Evolutionary conservation across 805 yeast species (phyloP).

Genomic region (Metschnikowia continentalis): DNA sequence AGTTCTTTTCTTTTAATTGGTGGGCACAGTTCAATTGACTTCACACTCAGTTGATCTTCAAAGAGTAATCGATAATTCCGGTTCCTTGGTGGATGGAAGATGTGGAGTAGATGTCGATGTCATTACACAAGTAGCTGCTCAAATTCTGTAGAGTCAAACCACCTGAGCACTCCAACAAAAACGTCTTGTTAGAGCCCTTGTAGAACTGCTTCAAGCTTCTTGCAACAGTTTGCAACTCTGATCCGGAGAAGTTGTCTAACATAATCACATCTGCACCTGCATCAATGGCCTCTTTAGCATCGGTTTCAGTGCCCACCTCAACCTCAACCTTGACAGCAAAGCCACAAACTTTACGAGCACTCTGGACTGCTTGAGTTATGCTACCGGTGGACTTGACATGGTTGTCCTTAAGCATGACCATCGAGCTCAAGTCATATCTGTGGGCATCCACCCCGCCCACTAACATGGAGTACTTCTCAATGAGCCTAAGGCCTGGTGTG

Average conservation of each 20-base stretch:
- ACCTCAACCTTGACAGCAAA: conserved; percentile 89
- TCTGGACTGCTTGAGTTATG: conserved; percentile 73
- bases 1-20: neutral
- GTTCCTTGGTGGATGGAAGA: conserved; percentile 92
- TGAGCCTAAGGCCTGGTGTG: conserved; percentile 87
- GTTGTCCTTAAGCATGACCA: conserved; percentile 96
- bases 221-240: conserved; percentile 63
- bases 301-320: conserved; percentile 79
- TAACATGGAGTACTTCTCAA: conserved; percentile 91
- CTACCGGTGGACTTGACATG: conserved; percentile 93
- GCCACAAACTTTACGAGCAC: conserved; percentile 80
- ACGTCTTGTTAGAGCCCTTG: conserved; percentile 42
- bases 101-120: conserved; percentile 86
- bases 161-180: conserved; percentile 86
- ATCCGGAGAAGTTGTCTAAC: conserved; percentile 83
- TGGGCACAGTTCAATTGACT: too few relatives aligned
- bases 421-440: conserved; percentile 82
- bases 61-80: conserved; percentile 74
- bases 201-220: conserved; percentile 54
- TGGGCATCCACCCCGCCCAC: conserved; percentile 95
- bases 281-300: conserved; percentile 86
- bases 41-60: conserved; percentile 48
- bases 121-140: conserved; percentile 60
- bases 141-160: conserved; percentile 76
- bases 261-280: conserved; percentile 96